Evolutionary conservation across 139 green algal genomes (phyloP), one percentile per base, ranked within the genome.

Genomic region (Ulvella scutata): DNA sequence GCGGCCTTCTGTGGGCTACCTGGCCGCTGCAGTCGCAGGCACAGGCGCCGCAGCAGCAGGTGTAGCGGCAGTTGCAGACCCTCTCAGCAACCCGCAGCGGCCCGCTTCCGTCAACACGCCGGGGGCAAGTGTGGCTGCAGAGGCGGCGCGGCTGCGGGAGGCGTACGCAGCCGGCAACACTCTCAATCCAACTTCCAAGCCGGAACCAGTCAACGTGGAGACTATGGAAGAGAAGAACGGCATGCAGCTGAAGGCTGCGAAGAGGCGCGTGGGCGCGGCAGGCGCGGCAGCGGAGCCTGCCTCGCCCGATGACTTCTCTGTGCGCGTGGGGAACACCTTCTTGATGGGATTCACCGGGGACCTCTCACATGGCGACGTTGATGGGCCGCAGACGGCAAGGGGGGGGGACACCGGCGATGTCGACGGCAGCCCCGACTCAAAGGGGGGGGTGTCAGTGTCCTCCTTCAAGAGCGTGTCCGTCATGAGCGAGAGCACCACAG

Each of bases 311-410:
- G 51, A 67, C 4, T 67, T 67, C 17, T 67, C 51, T 6, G 17
- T 26, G 51, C 51, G 51, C 20, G 51, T 67, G n/a, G 51, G 51
- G n/a, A 67, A 67, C 51, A 67, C 51, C 51, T 67, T 67, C 51
- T 36, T 67, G 51, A 67, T 67, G 51, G 51, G 51, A 13, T 67
- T 67, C 51, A 67, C 51, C 9, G 51, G 51, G 13, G 51, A 67
- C 0, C 51, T 67, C 13, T 67, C 51, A 7, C n/a, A n/a, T n/a
- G n/a, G 33, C n/a, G 51, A 67, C 51, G 51, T 67, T 26, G 33
- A 67, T 26, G 33, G n/a, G 9, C n/a, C 51, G 9, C n/a, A 26
- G n/a, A 26, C 51, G 13, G 31, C 51, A 1, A 26, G n/a, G n/a
- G 51, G 51, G 13, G 51, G 13, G 13, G 51, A 67, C 51, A 26